These are phyloP conservation scores for Xylariomycetidae sp. DNA, from an alignment of 2,329 filamentous ascomycete genomes.

Conservation along the genomic window DNA sequence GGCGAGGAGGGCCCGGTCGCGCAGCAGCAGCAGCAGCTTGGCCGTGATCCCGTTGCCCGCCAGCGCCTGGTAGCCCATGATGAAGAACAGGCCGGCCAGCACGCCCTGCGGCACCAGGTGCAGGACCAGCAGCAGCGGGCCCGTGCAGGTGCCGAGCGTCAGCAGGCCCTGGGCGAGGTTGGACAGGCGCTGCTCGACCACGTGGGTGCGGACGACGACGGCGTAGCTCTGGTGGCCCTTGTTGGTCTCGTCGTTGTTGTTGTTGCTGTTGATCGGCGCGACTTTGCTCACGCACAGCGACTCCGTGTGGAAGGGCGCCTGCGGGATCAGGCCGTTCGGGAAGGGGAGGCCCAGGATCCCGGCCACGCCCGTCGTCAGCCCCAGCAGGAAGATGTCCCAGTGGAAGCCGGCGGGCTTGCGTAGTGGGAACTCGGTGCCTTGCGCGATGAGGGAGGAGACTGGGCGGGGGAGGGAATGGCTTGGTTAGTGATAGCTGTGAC, in stretches of 20 bases:
- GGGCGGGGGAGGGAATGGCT: too few relatives aligned
- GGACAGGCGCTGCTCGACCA: constrained; percentile 74
- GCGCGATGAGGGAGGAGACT: constrained; percentile 78
- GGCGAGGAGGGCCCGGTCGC: constrained; percentile 61
- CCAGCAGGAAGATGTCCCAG: constrained; percentile 78
- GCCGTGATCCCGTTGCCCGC: constrained; percentile 70
- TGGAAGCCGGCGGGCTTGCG: constrained; percentile 78
- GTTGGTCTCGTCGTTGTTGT: constrained; percentile 43
- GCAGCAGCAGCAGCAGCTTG: constrained; percentile 64
- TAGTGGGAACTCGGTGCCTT: constrained; percentile 76
- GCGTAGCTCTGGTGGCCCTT: constrained; percentile 50
- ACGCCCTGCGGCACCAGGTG: constrained; percentile 76
- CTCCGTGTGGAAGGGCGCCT: constrained; percentile 76
- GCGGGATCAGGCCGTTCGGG: constrained; percentile 77
- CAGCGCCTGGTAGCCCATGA: constrained; percentile 77
- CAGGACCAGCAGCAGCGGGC: constrained; percentile 65
- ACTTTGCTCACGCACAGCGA: constrained; percentile 65
- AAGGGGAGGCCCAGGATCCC: constrained; percentile 73
- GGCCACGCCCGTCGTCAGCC: constrained; percentile 68
- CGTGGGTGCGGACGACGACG: constrained; percentile 48
- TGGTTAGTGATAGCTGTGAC: too few relatives aligned
- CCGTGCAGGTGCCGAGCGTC: constrained; percentile 72
- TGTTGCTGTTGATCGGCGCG: constrained; percentile 41
- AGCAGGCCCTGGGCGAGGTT: constrained; percentile 74
- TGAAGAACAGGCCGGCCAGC: constrained; percentile 74